These are phyloP conservation scores for Seiridium cupressi DNA, from an alignment of 2,329 filamentous ascomycete genomes.

Conservation along the genomic window DNA sequence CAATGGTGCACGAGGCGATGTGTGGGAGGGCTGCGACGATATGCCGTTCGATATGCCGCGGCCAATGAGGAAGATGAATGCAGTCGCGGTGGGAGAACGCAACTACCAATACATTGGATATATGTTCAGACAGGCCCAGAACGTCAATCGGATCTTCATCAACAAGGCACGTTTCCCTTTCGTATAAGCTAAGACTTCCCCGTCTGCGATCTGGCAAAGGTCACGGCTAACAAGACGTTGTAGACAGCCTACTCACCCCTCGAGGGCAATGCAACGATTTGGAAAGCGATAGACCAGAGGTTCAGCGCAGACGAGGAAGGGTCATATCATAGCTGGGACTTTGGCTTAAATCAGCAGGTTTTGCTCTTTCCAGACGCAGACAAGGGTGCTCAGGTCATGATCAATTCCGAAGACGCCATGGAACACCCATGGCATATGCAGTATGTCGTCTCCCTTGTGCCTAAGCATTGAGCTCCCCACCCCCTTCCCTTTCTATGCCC, in stretches of 20 bases:
- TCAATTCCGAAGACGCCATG: constrained; percentile 36
- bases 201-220: no score
- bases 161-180: constrained; percentile 25
- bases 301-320: constrained; percentile 24
- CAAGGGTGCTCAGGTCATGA: constrained; percentile 31
- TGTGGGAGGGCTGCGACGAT: constrained; percentile 32
- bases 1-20: constrained; percentile 23
- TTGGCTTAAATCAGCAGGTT: constrained; percentile 33
- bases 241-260: constrained; percentile 32
- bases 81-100: constrained; percentile 24
- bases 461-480: background rate
- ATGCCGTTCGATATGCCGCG: constrained; percentile 32
- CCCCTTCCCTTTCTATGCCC: no score
- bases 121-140: constrained; percentile 31
- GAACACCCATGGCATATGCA: constrained; percentile 39
- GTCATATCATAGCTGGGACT: constrained; percentile 33
- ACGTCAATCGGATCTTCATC: constrained; percentile 34
- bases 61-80: constrained; percentile 26
- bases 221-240: background rate
- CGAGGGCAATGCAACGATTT: constrained; percentile 29
- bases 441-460: constrained; percentile 14
- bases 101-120: constrained; percentile 34
- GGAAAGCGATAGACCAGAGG: constrained; percentile 28
- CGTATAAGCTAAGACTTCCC: background rate
- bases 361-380: constrained; percentile 29